Evolutionary conservation across 2,329 filamentous ascomycete species (phyloP).

Genomic region (Fusarium denticulatum): DNA sequence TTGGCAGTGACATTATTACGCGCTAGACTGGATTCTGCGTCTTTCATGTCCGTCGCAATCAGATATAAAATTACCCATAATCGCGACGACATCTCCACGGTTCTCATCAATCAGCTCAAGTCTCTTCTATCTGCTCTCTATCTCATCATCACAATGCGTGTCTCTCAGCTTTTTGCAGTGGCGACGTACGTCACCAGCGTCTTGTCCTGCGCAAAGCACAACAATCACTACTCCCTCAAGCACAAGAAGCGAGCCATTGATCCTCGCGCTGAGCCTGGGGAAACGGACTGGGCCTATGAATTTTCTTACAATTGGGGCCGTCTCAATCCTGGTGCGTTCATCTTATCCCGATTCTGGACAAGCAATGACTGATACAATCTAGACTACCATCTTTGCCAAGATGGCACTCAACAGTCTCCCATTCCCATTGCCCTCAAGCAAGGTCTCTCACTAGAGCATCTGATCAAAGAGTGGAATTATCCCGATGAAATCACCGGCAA

Average conservation of each 20-base stretch:
- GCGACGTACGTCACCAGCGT: not conserved
- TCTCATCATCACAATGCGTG: not conserved
- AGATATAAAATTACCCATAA: not conserved
- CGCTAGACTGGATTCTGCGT: not conserved
- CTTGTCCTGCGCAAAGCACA: constrained; percentile 13
- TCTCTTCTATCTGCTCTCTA: no score
- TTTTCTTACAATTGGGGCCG: constrained; percentile 33
- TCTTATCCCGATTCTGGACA: rapidly evolving
- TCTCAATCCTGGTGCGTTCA: constrained; percentile 8
- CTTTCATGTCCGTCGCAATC: not conserved
- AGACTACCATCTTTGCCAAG: constrained; percentile 34
- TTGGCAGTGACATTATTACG: constrained; percentile 25
- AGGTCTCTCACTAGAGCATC: constrained; percentile 24
- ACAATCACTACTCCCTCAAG: constrained; percentile 23
- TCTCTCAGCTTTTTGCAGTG: not conserved
- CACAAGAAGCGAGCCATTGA: constrained; percentile 24
- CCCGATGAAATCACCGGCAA: constrained; percentile 10
- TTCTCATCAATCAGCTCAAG: no score
- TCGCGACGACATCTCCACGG: no score
- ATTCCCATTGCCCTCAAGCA: constrained; percentile 33
- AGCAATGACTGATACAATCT: not conserved
- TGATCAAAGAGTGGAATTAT: constrained; percentile 17
- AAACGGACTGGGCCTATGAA: constrained; percentile 31
- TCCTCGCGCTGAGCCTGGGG: constrained; percentile 2
- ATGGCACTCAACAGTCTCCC: constrained; percentile 30